phyloP scores from a whole-genome alignment of 208 protist species.

The Wallacemonas sp. region DNA sequence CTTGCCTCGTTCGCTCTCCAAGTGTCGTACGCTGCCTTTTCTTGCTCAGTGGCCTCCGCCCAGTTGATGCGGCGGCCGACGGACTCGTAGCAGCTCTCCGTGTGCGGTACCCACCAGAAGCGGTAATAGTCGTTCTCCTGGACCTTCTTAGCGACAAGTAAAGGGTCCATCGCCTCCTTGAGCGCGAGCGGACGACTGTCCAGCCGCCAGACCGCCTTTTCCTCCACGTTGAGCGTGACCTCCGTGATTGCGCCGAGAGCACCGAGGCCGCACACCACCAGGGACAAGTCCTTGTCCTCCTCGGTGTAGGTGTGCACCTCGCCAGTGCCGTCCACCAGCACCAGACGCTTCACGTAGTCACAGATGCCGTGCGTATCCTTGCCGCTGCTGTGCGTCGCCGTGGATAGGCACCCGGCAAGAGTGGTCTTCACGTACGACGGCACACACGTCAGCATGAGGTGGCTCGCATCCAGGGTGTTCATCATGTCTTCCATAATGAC shows the following conservation, averaged over 20 bases:
- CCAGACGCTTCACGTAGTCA: constrained; percentile 47
- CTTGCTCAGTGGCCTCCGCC: background rate
- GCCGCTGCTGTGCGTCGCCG: constrained; percentile 70
- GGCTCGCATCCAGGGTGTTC: constrained; percentile 30
- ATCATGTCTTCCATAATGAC: constrained; percentile 47
- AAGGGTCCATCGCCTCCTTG: constrained; percentile 24
- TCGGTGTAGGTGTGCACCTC: constrained; percentile 15
- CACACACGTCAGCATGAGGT: constrained; percentile 67
- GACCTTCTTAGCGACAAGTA: constrained; percentile 31
- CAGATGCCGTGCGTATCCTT: constrained; percentile 34
- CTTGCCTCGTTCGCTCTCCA: constrained; percentile 15
- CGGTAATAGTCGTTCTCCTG: constrained; percentile 52
- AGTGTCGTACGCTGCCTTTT: constrained; percentile 10
- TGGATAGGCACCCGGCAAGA: constrained; percentile 54
- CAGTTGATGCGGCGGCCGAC: constrained; percentile 32
- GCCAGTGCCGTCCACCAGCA: constrained; percentile 51
- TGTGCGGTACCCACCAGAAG: constrained; percentile 84
- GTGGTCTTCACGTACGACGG: constrained; percentile 66
- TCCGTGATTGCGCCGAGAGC: constrained; percentile 61
- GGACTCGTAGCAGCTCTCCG: constrained; percentile 68
- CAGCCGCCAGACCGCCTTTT: constrained; percentile 40
- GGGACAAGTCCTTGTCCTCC: constrained; percentile 27
- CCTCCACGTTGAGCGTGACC: constrained; percentile 56
- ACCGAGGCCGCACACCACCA: constrained; percentile 64
- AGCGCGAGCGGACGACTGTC: constrained; percentile 42